Conservation (phyloP, 2,329 filamentous ascomycete genomes). For the Neofusicoccum sp. region DNA sequence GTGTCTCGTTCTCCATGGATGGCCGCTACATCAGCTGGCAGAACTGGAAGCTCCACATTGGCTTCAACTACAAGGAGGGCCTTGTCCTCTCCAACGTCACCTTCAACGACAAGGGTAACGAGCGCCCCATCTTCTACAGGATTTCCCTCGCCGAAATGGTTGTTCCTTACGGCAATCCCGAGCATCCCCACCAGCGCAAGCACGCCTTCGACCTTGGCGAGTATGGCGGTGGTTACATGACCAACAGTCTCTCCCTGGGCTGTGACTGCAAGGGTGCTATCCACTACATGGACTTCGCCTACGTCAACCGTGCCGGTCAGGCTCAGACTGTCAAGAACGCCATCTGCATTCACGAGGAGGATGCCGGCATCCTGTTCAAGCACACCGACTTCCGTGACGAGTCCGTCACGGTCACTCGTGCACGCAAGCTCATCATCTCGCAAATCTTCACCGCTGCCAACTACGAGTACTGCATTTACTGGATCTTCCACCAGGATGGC, state of each 20-base stretch:
- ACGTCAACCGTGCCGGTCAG: slow-evolving; percentile 75
- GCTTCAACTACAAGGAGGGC: slow-evolving; percentile 93
- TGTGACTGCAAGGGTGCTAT: slow-evolving; percentile 90
- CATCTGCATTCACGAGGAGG: slow-evolving; percentile 93
- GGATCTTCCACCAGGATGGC: slow-evolving; percentile 90
- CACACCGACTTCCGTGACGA: slow-evolving; percentile 92
- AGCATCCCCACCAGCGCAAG: slow-evolving; percentile 76
- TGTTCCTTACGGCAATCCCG: slow-evolving; percentile 81
- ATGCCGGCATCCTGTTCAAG: slow-evolving; percentile 89
- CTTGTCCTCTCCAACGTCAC: slow-evolving; percentile 88
- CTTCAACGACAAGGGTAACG: slow-evolving; percentile 76
- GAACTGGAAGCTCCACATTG: slow-evolving; percentile 89
- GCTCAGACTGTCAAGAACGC: slow-evolving; percentile 85
- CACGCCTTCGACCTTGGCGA: slow-evolving; percentile 80
- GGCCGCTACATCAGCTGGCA: slow-evolving; percentile 81
- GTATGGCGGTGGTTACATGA: slow-evolving; percentile 81
- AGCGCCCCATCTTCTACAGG: slow-evolving; percentile 81
- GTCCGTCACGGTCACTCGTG: slow-evolving; percentile 80
- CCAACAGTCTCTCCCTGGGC: slow-evolving; percentile 71
- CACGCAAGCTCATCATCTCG: slow-evolving; percentile 79
- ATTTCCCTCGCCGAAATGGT: slow-evolving; percentile 92
- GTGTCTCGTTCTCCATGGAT: slow-evolving; percentile 78
- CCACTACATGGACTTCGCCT: slow-evolving; percentile 85
- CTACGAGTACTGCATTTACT: slow-evolving; percentile 88
- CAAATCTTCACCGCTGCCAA: slow-evolving; percentile 95